Evolutionary conservation across 495 filamentous ascomycete species (phyloP), one percentile per base, ranked within the genome.

Genomic region (Amorphotheca resinae): DNA sequence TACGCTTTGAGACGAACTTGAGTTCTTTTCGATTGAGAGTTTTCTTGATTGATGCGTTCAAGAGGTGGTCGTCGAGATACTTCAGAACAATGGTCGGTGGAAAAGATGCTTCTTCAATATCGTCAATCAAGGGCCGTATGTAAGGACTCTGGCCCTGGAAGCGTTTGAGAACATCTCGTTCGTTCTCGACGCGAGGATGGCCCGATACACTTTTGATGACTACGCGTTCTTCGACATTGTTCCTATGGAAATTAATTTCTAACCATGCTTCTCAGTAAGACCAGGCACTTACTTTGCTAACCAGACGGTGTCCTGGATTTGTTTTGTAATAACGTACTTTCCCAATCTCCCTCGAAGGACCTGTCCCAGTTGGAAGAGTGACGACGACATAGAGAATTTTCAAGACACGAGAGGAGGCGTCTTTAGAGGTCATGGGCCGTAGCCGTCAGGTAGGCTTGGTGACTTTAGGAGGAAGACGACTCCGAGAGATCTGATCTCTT

Each of bases 81-180:
- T 53, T 48, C 30, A 68, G 46, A 12, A 68, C 61, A 33, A 68
- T 60, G 0, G 60, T 54, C n/a, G 58, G 58, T 18, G 61, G 64
- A 33, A 63, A 57, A 31, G 41, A 23, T 30, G 58, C 59, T 26
- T 62, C 47, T 16, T 55, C 22, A 33, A 67, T 60, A 28, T 67
- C 59, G 41, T 67, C 60, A 26, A 66, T 39, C 16, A 66, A 37
- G 11, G 59, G 62, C 14, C 61, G 60, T n/a, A 67, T 31, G 9
- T 4, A 25, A 0, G 55, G 56, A 2, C 56, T 60, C 38, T 52
- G 41, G 26, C 38, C 21, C 48, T 67, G 64, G 48, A 65, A 66
- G 38, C 45, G 58, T 28, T 51, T 55, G 15, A 66, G 56, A 37
- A 69, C 38, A 32, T 63, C 56, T 22, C 54, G 53, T 51, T 69